Evolutionary conservation across 148 eudicot species (phyloP).

Genomic region (Tetragonia tetragonoides): DNA sequence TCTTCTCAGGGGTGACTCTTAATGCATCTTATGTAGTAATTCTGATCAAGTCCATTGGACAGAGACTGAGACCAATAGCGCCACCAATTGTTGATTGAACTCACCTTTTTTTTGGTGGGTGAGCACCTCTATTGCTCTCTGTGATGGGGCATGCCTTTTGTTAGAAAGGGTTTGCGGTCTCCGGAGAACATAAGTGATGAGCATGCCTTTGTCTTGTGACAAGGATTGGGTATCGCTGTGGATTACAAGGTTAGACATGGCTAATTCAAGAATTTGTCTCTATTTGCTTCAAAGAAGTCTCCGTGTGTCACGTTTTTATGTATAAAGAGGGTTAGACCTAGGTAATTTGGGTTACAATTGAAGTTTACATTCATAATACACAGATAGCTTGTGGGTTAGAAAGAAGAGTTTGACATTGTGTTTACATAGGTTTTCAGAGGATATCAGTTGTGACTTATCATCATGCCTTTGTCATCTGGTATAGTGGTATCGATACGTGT

Average conservation of each 20-base stretch:
- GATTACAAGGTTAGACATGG: neutral
- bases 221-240: neutral
- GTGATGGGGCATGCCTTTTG: too few relatives aligned
- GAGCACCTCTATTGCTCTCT: too few relatives aligned
- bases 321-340: neutral
- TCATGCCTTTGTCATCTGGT: neutral
- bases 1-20: too few relatives aligned
- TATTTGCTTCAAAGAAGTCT: neutral
- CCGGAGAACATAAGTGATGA: neutral
- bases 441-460: neutral
- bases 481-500: neutral
- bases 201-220: neutral
- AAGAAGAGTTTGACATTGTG: neutral
- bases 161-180: neutral
- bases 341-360: neutral
- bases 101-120: too few relatives aligned
- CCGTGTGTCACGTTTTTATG: neutral
- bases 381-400: neutral
- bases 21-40: too few relatives aligned
- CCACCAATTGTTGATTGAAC: too few relatives aligned
- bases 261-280: neutral
- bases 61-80: too few relatives aligned
- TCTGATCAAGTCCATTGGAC: too few relatives aligned
- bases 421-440: neutral
- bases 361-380: neutral